Evolutionary conservation across 257 asterid species (phyloP).

Genomic region (Salvia miltiorrhiza): DNA sequence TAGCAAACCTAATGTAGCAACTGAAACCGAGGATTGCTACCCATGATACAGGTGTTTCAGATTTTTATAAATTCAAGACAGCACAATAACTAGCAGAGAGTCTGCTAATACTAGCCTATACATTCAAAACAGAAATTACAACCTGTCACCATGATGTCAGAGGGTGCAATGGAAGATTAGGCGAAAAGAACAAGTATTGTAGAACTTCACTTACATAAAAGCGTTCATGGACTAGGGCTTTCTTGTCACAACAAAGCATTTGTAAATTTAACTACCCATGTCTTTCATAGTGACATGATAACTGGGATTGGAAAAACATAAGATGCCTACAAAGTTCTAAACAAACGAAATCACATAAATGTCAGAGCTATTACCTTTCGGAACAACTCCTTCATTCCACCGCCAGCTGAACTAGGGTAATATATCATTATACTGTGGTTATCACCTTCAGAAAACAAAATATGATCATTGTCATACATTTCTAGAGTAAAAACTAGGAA

Average conservation of each 20-base stretch:
- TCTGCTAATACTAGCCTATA: neutral
- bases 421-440: conserved; percentile 96
- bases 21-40: neutral
- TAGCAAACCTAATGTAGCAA: neutral
- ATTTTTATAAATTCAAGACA: neutral
- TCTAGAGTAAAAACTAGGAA: conserved; percentile 13
- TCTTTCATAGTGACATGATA: neutral
- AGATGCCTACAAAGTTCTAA: neutral
- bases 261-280: neutral
- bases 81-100: neutral
- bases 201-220: neutral
- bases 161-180: neutral
- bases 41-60: neutral
- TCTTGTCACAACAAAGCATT: conserved; percentile 7
- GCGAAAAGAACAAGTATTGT: neutral
- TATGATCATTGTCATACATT: conserved; percentile 27
- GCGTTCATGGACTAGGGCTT: conserved; percentile 1
- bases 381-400: conserved; percentile 94
- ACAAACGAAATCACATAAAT: conserved; percentile 12
- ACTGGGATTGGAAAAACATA: neutral
- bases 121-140: neutral
- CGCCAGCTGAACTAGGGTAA: conserved; percentile 98
- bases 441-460: conserved; percentile 64
- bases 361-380: conserved; percentile 62
- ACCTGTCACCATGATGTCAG: conserved; percentile 9